Evolutionary conservation across 441 rosid species (phyloP).

Genomic region (Adansonia gregorii): DNA sequence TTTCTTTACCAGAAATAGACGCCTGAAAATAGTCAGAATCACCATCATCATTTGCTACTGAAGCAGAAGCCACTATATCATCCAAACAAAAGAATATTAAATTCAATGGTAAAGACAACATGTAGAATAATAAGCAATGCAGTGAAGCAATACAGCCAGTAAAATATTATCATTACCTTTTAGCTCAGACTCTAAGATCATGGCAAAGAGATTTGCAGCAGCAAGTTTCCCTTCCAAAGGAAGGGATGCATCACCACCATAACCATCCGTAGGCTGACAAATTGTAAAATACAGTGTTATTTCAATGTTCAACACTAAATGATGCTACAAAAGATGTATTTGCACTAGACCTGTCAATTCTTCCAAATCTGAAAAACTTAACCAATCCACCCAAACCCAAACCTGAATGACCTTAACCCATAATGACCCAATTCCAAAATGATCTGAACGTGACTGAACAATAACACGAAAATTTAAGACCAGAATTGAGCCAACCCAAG

Average conservation of each 20-base stretch:
- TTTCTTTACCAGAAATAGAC: slow-evolving; percentile 80
- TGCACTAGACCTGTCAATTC: neutral
- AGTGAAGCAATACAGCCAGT: slow-evolving; percentile 31
- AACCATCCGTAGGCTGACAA: slow-evolving; percentile 67
- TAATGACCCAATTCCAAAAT: slow-evolving; percentile 7
- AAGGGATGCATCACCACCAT: slow-evolving; percentile 57
- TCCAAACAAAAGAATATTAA: slow-evolving; percentile 17
- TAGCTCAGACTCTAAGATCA: slow-evolving; percentile 83
- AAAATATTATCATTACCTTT: slow-evolving; percentile 53
- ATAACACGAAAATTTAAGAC: neutral
- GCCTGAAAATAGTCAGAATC: slow-evolving; percentile 72
- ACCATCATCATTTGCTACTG: slow-evolving; percentile 66
- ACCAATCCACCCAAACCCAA: neutral
- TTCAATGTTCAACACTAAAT: slow-evolving; percentile 28
- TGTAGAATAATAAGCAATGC: slow-evolving; percentile 15
- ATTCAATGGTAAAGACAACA: slow-evolving; percentile 29
- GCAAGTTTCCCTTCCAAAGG: slow-evolving; percentile 86
- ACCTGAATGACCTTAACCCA: neutral
- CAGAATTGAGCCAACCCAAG: neutral
- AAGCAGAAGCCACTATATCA: slow-evolving; percentile 75
- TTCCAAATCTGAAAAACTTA: neutral
- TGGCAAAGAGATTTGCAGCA: slow-evolving; percentile 75
- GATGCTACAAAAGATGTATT: slow-evolving; percentile 4
- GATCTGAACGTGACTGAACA: neutral
- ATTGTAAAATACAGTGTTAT: slow-evolving; percentile 35